Percentiles rank a stretch among this genome's conserved stretches.
Evolutionary conservation across 352 stramenopile species (phyloP).

Genomic region (Aphanomyces cochlioides): DNA sequence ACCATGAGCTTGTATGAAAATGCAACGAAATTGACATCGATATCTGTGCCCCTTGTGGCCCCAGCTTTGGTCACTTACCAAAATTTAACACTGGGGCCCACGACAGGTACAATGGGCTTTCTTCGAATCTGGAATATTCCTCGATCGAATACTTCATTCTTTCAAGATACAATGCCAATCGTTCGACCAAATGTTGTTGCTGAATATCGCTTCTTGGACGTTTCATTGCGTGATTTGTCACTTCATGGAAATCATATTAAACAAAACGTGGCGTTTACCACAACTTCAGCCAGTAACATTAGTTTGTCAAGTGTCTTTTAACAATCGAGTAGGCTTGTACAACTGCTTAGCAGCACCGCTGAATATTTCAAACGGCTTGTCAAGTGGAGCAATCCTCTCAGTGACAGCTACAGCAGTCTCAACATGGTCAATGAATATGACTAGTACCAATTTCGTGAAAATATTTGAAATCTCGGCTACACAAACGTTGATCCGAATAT

Average conservation of each 20-base stretch:
- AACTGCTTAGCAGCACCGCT: constrained; percentile 5
- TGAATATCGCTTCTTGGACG: constrained; percentile 16
- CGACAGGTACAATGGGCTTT: constrained; percentile 3
- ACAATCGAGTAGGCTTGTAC: constrained; percentile 11
- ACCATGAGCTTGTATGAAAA: constrained; percentile 4
- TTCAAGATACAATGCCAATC: background rate
- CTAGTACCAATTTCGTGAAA: background rate
- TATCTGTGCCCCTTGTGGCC: background rate
- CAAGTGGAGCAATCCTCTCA: background rate
- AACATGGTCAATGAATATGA: background rate
- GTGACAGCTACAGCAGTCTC: background rate
- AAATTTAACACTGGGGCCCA: background rate
- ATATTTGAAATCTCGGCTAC: background rate
- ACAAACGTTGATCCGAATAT: background rate
- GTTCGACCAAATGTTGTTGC: constrained; percentile 5
- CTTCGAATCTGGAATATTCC: constrained; percentile 14
- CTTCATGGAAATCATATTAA: constrained; percentile 11
- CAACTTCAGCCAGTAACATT: background rate
- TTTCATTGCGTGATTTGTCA: constrained; percentile 5
- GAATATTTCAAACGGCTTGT: background rate
- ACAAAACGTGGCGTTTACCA: background rate
- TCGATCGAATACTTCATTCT: background rate
- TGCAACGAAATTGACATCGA: background rate
- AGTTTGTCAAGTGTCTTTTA: background rate
- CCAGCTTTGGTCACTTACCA: background rate